Evolutionary conservation across 1,139 yeast species (phyloP).

Genomic region (Suhomyces bribrorum): DNA sequence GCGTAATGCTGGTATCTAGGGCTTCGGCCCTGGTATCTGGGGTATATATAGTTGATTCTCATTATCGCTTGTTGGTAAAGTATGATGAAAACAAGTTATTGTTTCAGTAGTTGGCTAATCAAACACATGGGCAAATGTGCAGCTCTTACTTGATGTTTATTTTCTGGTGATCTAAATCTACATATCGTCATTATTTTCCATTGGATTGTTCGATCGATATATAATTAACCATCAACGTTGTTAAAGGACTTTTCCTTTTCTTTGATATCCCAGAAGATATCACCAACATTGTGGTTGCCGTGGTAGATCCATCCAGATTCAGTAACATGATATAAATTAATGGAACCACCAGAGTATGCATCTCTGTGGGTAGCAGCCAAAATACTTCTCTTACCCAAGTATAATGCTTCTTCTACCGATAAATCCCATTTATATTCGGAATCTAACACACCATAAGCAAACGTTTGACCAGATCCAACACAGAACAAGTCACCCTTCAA

Average conservation of each 20-base stretch:
- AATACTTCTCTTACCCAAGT: conserved; percentile 91
- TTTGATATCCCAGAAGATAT: conserved; percentile 89
- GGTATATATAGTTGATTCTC: background rate
- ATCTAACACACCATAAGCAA: conserved; percentile 98
- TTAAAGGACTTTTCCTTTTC: conserved; percentile 87
- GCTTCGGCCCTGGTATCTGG: conserved; percentile 17
- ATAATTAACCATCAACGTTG: conserved; percentile 64
- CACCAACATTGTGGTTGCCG: conserved; percentile 93
- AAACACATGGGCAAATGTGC: no score
- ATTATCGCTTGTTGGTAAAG: background rate
- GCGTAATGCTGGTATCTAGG: conserved; percentile 11
- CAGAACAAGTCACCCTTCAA: conserved; percentile 93
- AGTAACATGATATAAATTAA: conserved; percentile 88
- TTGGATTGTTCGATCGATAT: background rate
- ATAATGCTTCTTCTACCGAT: conserved; percentile 88
- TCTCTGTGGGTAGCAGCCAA: conserved; percentile 98
- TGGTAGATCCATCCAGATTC: conserved; percentile 95
- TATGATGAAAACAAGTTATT: no score
- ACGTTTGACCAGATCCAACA: conserved; percentile 99
- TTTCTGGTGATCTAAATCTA: background rate
- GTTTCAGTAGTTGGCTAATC: no score
- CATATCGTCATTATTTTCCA: background rate
- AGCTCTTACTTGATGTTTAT: no score
- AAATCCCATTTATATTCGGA: conserved; percentile 89
- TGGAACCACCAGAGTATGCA: conserved; percentile 97